phyloP scores from a whole-genome alignment of 2,329 filamentous ascomycete species.

The Fusarium robinianum region DNA sequence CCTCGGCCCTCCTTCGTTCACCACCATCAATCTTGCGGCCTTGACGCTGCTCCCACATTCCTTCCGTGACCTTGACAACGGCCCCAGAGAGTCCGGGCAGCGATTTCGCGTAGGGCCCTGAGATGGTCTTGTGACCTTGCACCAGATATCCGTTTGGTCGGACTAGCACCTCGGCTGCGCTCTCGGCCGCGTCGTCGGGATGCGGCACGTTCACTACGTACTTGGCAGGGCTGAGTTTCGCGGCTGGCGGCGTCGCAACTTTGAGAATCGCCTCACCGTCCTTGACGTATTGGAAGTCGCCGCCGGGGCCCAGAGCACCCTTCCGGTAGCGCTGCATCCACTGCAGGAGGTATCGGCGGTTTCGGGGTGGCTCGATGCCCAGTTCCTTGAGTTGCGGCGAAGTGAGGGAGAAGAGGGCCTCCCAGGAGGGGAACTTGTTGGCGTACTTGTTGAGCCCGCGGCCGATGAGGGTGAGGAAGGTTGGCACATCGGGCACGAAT shows the following conservation, averaged over 20 bases:
- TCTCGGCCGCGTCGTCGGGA: slow-evolving; percentile 44
- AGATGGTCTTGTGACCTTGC: slow-evolving; percentile 68
- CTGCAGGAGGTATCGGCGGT: slow-evolving; percentile 79
- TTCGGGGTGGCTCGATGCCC: slow-evolving; percentile 83
- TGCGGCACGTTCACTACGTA: slow-evolving; percentile 60
- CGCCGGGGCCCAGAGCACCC: slow-evolving; percentile 78
- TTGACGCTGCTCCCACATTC: slow-evolving; percentile 88
- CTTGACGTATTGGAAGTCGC: slow-evolving; percentile 75
- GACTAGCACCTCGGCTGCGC: slow-evolving; percentile 23
- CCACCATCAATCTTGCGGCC: slow-evolving; percentile 95
- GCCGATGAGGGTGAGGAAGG: slow-evolving; percentile 90
- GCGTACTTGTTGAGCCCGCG: slow-evolving; percentile 82
- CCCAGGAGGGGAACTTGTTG: slow-evolving; percentile 88
- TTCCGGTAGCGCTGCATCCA: slow-evolving; percentile 86
- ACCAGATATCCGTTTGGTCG: slow-evolving; percentile 62
- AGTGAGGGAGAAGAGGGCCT: slow-evolving; percentile 81
- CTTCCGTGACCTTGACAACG: slow-evolving; percentile 73
- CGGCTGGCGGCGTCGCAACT: slow-evolving; percentile 48
- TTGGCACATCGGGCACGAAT: slow-evolving; percentile 81
- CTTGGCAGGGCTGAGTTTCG: slow-evolving; percentile 50
- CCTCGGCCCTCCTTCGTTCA: slow-evolving; percentile 84
- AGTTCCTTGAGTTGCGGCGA: slow-evolving; percentile 79
- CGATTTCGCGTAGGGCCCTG: slow-evolving; percentile 73
- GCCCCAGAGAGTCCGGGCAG: slow-evolving; percentile 69
- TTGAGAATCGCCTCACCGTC: slow-evolving; percentile 58